phyloP scores from a whole-genome alignment of 192 early-diverging fungal species.

The Geosiphon pyriformis region DNA sequence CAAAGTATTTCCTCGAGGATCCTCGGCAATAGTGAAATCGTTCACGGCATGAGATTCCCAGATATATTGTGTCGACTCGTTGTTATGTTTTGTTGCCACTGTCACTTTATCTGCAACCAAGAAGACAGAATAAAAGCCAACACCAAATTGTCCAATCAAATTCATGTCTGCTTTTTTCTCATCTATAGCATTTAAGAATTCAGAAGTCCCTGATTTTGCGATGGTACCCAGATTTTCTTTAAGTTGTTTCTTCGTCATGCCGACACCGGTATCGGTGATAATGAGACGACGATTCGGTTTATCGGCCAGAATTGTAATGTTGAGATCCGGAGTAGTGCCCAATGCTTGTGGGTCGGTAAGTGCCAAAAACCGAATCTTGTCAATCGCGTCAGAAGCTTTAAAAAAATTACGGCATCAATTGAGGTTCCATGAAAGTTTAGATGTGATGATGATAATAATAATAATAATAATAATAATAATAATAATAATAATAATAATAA shows the following conservation, averaged over 20 bases:
- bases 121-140: conserved; percentile 98
- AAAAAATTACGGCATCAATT: background rate
- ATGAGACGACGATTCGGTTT: conserved; percentile 66
- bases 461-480: too few species aligned
- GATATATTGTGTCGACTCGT: conserved; percentile 75
- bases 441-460: too few species aligned
- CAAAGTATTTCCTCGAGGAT: conserved; percentile 84
- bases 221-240: conserved; percentile 94
- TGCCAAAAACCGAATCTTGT: conserved; percentile 81
- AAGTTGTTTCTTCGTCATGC: conserved; percentile 89
- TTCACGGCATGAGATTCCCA: conserved; percentile 93
- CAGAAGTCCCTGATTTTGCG: conserved; percentile 94
- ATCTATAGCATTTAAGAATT: conserved; percentile 78
- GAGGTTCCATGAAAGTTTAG: background rate
- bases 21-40: conserved; percentile 85
- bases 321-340: conserved; percentile 61
- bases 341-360: conserved; percentile 66
- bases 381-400: conserved; percentile 87
- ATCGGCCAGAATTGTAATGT: conserved; percentile 78
- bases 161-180: conserved; percentile 68
- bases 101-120: conserved; percentile 92
- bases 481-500: too few species aligned
- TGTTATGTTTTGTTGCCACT: conserved; percentile 87
- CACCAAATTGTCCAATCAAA: conserved; percentile 98
- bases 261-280: conserved; percentile 91